Conservation (phyloP, 2,329 filamentous ascomycete species). For the Malbranchea cinnamomea region DNA sequence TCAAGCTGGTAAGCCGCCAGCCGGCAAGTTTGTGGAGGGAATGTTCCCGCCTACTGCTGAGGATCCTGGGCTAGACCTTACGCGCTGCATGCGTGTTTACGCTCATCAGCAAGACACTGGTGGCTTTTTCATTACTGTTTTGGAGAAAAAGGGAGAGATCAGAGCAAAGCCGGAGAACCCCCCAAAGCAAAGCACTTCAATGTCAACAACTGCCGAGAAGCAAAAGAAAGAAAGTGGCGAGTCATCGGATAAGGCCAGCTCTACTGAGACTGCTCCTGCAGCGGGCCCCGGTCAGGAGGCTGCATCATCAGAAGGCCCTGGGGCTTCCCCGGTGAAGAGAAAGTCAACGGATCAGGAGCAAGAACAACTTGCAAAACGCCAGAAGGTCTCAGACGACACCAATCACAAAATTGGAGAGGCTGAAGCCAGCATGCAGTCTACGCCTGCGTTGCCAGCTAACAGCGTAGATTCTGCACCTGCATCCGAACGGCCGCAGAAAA, state of each 20-base stretch:
- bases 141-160: slow-evolving; percentile 84
- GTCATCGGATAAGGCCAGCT: too few relatives aligned
- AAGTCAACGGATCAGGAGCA: slow-evolving; percentile 17
- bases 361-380: slow-evolving; percentile 21
- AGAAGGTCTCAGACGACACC: slow-evolving; percentile 28
- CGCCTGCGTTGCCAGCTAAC: slow-evolving; percentile 4
- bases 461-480: slow-evolving; percentile 6
- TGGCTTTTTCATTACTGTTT: slow-evolving; percentile 89
- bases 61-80: slow-evolving; percentile 53
- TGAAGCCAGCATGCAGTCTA: slow-evolving; percentile 13
- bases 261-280: slow-evolving; percentile 1
- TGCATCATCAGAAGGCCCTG: background rate
- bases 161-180: slow-evolving; percentile 54
- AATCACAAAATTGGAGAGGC: slow-evolving; percentile 14
- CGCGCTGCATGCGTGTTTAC: slow-evolving; percentile 87
- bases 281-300: background rate
- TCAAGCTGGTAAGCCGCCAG: slow-evolving; percentile 40
- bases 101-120: slow-evolving; percentile 93
- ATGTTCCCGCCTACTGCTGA: slow-evolving; percentile 65
- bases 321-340: slow-evolving; percentile 17
- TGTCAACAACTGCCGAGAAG: slow-evolving; percentile 11
- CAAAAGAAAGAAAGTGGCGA: background rate
- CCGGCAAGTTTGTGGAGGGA: slow-evolving; percentile 56
- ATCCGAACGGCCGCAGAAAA: slow-evolving; percentile 21
- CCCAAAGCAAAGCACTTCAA: slow-evolving; percentile 19